Evolutionary conservation across 2,329 filamentous ascomycete genomes (phyloP).

Genomic region (Colletotrichum incanum): DNA sequence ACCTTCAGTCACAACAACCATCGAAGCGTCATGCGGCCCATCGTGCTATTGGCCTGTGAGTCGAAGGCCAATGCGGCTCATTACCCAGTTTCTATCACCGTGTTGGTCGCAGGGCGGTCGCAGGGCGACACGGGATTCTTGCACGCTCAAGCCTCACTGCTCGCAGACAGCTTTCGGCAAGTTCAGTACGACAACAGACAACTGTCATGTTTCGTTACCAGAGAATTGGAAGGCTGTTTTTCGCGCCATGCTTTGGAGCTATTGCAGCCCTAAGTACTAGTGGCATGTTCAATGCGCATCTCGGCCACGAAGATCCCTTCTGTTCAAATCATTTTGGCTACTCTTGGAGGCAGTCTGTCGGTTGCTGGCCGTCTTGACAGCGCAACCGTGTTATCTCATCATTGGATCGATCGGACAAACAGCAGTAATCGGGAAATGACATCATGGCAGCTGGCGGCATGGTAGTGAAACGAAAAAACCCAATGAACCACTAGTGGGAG

Average conservation of each 20-base stretch:
- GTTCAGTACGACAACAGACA: not conserved
- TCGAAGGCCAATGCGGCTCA: not conserved
- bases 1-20: not conserved
- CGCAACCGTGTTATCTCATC: not conserved
- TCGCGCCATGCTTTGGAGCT: not conserved
- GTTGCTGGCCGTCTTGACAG: slow-evolving; percentile 5
- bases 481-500: slow-evolving; percentile 1
- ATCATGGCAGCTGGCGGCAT: slow-evolving; percentile 23
- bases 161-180: not conserved
- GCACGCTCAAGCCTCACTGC: not conserved
- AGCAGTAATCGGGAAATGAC: slow-evolving; percentile 25
- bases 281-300: not conserved
- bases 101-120: not conserved
- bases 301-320: slow-evolving; percentile 8
- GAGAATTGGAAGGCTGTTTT: not conserved
- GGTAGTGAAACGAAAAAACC: slow-evolving; percentile 14
- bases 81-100: not conserved
- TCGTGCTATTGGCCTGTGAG: not conserved
- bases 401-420: slow-evolving; percentile 9
- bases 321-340: not conserved
- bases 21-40: not conserved
- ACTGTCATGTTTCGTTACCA: not conserved
- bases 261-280: not conserved
- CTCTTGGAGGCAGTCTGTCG: not conserved
- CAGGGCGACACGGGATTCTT: not conserved